Percentiles rank a stretch among this genome's conserved stretches.
Conservation (phyloP, 306 rosid species). For the Carpinus fangiana region DNA sequence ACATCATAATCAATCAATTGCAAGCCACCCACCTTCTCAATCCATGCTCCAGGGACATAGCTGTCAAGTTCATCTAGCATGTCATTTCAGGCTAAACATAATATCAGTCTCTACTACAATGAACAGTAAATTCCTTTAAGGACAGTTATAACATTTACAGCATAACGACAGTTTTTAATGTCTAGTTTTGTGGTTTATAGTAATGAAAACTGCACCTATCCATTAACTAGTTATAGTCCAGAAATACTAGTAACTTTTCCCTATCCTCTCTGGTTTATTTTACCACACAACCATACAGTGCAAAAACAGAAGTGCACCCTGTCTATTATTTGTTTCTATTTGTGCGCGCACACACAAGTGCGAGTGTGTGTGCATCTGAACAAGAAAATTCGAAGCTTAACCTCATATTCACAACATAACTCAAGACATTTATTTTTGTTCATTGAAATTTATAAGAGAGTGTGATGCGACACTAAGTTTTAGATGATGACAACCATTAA, state of each 20-base stretch:
- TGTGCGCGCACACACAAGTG: neutral
- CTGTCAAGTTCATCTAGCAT: conserved; percentile 43
- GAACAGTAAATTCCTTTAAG: neutral
- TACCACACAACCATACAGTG: neutral
- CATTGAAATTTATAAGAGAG: neutral
- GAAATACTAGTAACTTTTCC: neutral
- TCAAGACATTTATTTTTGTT: neutral
- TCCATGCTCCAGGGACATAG: conserved; percentile 80
- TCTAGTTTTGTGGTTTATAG: neutral
- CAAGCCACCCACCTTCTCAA: conserved; percentile 47
- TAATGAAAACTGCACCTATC: neutral
- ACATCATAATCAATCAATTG: conserved; percentile 61
- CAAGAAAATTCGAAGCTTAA: conserved; percentile 18
- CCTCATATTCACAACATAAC: conserved; percentile 14
- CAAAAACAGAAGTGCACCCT: neutral
- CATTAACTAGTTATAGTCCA: neutral
- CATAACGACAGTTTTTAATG: neutral
- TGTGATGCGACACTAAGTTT: neutral
- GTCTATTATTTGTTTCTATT: neutral
- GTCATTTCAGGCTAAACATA: conserved; percentile 24
- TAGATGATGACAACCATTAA: neutral
- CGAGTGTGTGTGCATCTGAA: neutral
- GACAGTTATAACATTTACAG: neutral
- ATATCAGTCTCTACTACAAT: conserved; percentile 6
- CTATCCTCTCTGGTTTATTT: neutral